A percentile compares a stretch with the other conserved stretches of the same genome.
Conservation (phyloP, 2,329 filamentous ascomycete species). For the Didymella arachidicola region DNA sequence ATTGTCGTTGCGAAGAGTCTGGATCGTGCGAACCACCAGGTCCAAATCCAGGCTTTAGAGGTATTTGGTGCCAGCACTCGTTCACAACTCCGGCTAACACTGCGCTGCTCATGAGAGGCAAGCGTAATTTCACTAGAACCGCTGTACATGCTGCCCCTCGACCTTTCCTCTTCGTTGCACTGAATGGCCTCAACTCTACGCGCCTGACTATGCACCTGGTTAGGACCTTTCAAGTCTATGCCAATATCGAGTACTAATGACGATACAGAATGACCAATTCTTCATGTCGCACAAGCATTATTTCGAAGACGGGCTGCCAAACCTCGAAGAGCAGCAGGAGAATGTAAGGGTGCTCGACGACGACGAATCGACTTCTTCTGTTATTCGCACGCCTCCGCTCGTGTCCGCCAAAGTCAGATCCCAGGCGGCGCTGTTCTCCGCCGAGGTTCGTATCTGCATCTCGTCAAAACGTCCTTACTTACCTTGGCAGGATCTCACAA, state of each 20-base stretch:
- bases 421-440: conserved; percentile 50
- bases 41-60: conserved; percentile 82
- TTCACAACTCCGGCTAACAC: conserved; percentile 13
- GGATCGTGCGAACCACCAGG: conserved; percentile 72
- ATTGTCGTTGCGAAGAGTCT: conserved; percentile 84
- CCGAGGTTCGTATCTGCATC: conserved; percentile 51
- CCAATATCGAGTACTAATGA: conserved; percentile 24
- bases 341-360: conserved; percentile 36
- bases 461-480: conserved; percentile 2
- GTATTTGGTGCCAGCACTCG: conserved; percentile 39
- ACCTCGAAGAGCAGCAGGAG: conserved; percentile 68
- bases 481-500: conserved; percentile 59
- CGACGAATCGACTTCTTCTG: conserved; percentile 47
- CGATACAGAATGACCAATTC: conserved; percentile 79
- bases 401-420: conserved; percentile 24
- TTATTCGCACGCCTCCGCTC: conserved; percentile 44
- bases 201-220: conserved; percentile 55
- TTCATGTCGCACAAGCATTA: conserved; percentile 89
- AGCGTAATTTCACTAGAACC: conserved; percentile 77
- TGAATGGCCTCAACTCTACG: conserved; percentile 60
- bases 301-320: conserved; percentile 73
- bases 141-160: conserved; percentile 77
- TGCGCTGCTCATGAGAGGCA: conserved; percentile 77
- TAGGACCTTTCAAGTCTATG: conserved; percentile 48
- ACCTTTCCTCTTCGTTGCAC: conserved; percentile 79